Conservation (phyloP, 768 basidiomycete species). For the Lactifluus echinatus region DNA sequence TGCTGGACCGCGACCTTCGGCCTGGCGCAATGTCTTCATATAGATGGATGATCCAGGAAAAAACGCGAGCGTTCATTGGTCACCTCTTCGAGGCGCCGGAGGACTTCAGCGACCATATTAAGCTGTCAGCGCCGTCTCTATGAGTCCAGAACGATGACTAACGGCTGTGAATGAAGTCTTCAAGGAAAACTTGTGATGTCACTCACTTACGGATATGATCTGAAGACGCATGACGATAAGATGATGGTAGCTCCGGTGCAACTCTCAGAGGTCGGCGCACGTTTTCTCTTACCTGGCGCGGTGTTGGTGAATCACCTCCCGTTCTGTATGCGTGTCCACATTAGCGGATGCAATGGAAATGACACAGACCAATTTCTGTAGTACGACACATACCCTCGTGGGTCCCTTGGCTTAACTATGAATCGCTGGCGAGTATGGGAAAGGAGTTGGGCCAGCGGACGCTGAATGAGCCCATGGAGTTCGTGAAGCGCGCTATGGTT, state of each 20-base stretch:
- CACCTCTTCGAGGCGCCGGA: neutral
- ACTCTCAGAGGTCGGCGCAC: neutral
- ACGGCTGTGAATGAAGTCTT: neutral
- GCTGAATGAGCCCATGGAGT: neutral
- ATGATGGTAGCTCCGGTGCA: neutral
- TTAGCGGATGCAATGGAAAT: neutral
- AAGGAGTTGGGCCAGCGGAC: neutral
- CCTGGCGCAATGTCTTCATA: neutral
- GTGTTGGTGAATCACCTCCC: slow-evolving; percentile 4
- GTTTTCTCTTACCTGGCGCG: neutral
- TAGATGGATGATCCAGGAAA: neutral
- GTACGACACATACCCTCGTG: slow-evolving; percentile 11
- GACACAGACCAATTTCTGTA: neutral
- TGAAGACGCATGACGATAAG: neutral
- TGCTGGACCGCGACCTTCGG: slow-evolving; percentile 1
- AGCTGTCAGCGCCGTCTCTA: neutral
- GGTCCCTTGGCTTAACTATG: slow-evolving; percentile 6
- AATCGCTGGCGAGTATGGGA: neutral
- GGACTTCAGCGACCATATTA: neutral
- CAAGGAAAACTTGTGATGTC: slow-evolving; percentile 3
- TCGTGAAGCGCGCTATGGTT: neutral
- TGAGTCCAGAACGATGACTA: neutral
- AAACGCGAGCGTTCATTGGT: neutral
- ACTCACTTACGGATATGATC: slow-evolving; percentile 3
- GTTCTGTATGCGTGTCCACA: neutral